Conservation (phyloP, 352 stramenopile genomes). For the Pythium myriotylum region DNA sequence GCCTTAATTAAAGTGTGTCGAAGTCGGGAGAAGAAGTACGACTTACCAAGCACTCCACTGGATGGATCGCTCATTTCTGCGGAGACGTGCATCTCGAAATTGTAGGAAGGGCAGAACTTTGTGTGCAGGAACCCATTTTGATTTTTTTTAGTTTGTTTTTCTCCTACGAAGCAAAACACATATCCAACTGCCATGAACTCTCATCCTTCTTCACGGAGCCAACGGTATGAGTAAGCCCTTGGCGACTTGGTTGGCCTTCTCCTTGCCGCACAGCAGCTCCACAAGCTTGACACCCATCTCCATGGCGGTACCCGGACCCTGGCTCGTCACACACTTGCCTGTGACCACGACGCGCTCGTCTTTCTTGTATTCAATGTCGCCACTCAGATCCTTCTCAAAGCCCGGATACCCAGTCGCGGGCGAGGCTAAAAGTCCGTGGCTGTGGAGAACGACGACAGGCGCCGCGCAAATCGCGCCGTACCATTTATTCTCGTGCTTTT, state of each 20-base stretch:
- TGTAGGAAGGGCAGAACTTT: not conserved
- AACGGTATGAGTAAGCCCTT: constrained; percentile 52
- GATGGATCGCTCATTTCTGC: constrained; percentile 6
- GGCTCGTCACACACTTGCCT: constrained; percentile 77
- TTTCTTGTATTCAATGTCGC: constrained; percentile 40
- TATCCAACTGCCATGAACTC: not conserved
- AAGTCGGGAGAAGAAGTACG: not conserved
- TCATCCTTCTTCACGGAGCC: constrained; percentile 3
- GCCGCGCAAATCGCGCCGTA: constrained; percentile 82
- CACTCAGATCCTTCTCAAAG: constrained; percentile 68
- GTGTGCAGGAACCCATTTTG: not conserved
- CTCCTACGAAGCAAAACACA: not conserved
- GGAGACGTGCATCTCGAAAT: constrained; percentile 3
- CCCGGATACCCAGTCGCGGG: constrained; percentile 66
- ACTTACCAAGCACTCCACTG: constrained; percentile 3
- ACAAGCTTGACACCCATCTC: constrained; percentile 84
- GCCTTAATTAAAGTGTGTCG: constrained; percentile 1
- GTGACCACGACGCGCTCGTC: constrained; percentile 67
- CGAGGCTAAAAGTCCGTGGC: constrained; percentile 58
- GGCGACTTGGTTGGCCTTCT: constrained; percentile 66
- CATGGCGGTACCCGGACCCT: constrained; percentile 79
- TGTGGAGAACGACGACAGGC: constrained; percentile 67
- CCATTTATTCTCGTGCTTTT: constrained; percentile 61
- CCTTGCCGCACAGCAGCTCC: constrained; percentile 61
- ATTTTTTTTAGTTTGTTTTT: not conserved